phyloP scores from a whole-genome alignment of 768 basidiomycete species.

The Mycena floridula region DNA sequence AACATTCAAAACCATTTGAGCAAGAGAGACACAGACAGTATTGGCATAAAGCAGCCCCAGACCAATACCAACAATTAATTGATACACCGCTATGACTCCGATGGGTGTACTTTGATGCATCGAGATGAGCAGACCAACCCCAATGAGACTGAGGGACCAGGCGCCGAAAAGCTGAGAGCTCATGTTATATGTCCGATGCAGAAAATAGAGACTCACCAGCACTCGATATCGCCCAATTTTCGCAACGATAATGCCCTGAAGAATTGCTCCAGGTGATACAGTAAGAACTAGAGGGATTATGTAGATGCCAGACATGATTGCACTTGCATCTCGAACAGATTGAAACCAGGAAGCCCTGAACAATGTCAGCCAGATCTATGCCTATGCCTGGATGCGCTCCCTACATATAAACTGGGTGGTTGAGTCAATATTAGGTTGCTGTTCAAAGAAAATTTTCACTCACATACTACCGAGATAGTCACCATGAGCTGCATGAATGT shows the following conservation, averaged over 20 bases:
- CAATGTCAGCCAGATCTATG: neutral
- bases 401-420: conserved; percentile 3
- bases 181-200: neutral
- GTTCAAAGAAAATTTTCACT: neutral
- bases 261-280: neutral
- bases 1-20: neutral
- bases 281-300: neutral
- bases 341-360: conserved; percentile 4
- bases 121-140: neutral
- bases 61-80: neutral
- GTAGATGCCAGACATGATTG: conserved; percentile 3
- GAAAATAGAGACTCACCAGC: neutral
- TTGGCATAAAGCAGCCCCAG: conserved; percentile 1
- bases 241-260: conserved; percentile 1
- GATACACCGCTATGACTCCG: neutral
- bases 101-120: neutral
- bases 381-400: neutral
- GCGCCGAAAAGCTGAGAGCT: neutral
- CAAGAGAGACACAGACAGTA: neutral
- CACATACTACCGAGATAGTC: neutral
- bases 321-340: neutral
- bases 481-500: neutral
- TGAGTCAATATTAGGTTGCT: neutral
- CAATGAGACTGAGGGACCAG: neutral
- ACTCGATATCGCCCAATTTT: neutral